phyloP scores from a whole-genome alignment of 148 eudicot species.

The Persicaria tinctoria region DNA sequence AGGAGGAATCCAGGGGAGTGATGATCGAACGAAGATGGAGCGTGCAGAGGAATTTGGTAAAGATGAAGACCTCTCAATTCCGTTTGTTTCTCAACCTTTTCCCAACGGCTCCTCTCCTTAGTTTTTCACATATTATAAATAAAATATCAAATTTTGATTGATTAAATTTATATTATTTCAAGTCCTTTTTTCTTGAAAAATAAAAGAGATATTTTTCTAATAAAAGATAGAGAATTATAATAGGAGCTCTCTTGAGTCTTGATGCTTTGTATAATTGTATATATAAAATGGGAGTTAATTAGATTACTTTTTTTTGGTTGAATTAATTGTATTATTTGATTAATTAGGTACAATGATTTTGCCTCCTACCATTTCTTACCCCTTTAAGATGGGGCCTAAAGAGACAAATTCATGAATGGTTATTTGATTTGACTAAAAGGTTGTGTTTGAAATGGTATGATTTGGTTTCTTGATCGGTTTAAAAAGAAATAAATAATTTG shows the following conservation, averaged over 20 bases:
- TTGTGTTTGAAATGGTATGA: not conserved
- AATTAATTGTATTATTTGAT: not conserved
- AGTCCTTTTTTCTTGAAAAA: too few relatives aligned
- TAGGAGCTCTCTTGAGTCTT: too few relatives aligned
- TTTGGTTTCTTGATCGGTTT: not conserved
- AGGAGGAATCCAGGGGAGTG: not conserved
- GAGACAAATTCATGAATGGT: not conserved
- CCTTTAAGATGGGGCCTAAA: conserved; percentile 2
- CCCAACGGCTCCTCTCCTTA: conserved; percentile 4
- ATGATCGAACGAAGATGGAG: not conserved
- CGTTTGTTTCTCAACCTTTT: conserved; percentile 10
- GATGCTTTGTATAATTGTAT: too few relatives aligned
- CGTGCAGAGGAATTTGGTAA: not conserved
- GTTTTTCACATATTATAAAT: not conserved
- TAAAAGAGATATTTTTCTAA: too few relatives aligned
- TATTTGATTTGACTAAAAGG: not conserved
- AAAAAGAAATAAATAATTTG: too few relatives aligned
- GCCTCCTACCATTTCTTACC: not conserved
- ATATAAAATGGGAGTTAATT: too few relatives aligned
- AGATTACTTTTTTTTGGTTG: not conserved
- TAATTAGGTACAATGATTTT: conserved; percentile 4
- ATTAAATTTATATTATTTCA: too few relatives aligned
- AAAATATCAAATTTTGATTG: too few relatives aligned
- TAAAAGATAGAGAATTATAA: too few relatives aligned
- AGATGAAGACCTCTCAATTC: not conserved